Evolutionary conservation across 1,284 basidiomycete species (phyloP).

Genomic region (Golubevia sp.): DNA sequence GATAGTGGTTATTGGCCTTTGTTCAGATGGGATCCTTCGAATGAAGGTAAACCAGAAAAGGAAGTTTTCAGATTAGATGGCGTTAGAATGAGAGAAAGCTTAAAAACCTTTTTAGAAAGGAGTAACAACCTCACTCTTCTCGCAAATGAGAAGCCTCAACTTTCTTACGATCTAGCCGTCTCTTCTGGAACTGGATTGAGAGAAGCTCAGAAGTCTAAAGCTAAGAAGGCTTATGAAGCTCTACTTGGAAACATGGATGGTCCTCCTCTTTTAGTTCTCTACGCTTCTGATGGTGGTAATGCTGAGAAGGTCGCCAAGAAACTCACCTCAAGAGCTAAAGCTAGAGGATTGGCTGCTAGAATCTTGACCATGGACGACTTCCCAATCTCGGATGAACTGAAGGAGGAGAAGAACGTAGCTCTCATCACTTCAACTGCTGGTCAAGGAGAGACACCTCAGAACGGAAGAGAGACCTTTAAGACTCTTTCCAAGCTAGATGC

Average conservation of each 20-base stretch:
- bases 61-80: slow-evolving; percentile 88
- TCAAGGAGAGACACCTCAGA: slow-evolving; percentile 96
- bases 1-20: slow-evolving; percentile 97
- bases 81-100: slow-evolving; percentile 88
- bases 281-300: slow-evolving; percentile 89
- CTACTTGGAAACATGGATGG: slow-evolving; percentile 84
- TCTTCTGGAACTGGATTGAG: slow-evolving; percentile 82
- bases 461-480: slow-evolving; percentile 89
- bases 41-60: slow-evolving; percentile 75
- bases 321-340: slow-evolving; percentile 79
- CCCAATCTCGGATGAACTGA: slow-evolving; percentile 70
- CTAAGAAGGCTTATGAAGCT: slow-evolving; percentile 82
- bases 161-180: slow-evolving; percentile 82
- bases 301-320: slow-evolving; percentile 96
- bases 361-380: slow-evolving; percentile 75
- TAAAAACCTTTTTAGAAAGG: slow-evolving; percentile 92
- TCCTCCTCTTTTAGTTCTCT: slow-evolving; percentile 84
- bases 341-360: slow-evolving; percentile 79
- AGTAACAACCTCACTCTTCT: slow-evolving; percentile 95
- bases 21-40: slow-evolving; percentile 93
- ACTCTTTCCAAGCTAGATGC: slow-evolving; percentile 55
- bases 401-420: slow-evolving; percentile 72
- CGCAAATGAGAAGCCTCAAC: slow-evolving; percentile 73
- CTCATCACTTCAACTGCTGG: slow-evolving; percentile 97
- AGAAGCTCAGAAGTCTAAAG: slow-evolving; percentile 81